phyloP scores from a whole-genome alignment of 352 stramenopile species.

The Aphanomyces stellatus region DNA sequence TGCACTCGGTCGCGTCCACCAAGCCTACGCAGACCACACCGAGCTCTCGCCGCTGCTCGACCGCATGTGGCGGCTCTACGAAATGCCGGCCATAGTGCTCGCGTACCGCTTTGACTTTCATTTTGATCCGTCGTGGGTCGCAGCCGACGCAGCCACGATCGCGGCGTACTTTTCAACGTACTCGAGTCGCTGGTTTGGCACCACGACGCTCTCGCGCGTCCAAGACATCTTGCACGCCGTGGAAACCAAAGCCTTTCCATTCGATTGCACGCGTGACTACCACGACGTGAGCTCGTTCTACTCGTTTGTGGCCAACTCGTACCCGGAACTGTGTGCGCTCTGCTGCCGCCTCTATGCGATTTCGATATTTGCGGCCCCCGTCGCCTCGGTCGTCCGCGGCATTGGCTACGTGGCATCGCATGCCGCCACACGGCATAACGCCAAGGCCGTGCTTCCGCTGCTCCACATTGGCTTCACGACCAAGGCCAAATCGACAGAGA shows the following conservation, averaged over 20 bases:
- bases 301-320: conserved; percentile 70
- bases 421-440: conserved; percentile 38
- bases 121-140: conserved; percentile 41
- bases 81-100: conserved; percentile 60
- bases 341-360: conserved; percentile 71
- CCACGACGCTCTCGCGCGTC: conserved; percentile 28
- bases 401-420: conserved; percentile 52
- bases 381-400: conserved; percentile 44
- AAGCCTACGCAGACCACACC: conserved; percentile 45
- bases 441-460: conserved; percentile 42
- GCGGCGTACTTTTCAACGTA: conserved; percentile 58
- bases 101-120: conserved; percentile 77
- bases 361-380: conserved; percentile 43
- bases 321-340: conserved; percentile 68
- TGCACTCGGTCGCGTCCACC: conserved; percentile 60
- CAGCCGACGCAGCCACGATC: conserved; percentile 41
- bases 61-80: conserved; percentile 58
- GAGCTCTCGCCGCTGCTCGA: conserved; percentile 33
- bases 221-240: conserved; percentile 50
- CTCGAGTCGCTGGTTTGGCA: conserved; percentile 53
- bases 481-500: background rate
- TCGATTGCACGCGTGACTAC: conserved; percentile 72
- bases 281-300: conserved; percentile 82
- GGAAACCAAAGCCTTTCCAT: conserved; percentile 60
- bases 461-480: conserved; percentile 59